Base-by-base conservation (phyloP, 2,329 filamentous ascomycete genomes). In the Fusarium tupiense region DNA sequence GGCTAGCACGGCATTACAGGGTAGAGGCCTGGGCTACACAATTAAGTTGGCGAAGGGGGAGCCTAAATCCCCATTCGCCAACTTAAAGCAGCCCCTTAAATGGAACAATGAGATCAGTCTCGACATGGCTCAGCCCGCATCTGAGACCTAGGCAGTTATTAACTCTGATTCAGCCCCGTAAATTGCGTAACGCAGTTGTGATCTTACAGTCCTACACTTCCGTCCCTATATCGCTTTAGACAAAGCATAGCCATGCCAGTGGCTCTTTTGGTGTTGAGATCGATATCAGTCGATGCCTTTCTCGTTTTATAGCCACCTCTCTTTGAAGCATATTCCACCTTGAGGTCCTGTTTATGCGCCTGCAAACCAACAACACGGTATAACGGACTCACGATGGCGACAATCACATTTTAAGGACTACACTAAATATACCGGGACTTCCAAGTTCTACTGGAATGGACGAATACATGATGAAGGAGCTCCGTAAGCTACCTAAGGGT, bases 1-100 rank as follows among this genome's bases (percentile, higher is more conserved):
- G 49, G 67, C 64, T 66, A 65, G 60, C 35, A 35, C 61, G 54
- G 49, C 53, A 56, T 54, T n/a, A 35, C 37, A 35, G 41, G 37
- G 12, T 13, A 40, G 41, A 41, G 67, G 67, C 67, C 52, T 66
- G n/a, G 43, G 43, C 52, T 22, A 43, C 29, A 52, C 43, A 35
- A 26, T 60, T 31, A 31, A 29, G 29, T 29, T 29, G 29, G 29
- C 29, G 29, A 29, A 29, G 29, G 29, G 29, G 29, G 29, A 29
- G 29, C 29, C 29, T 29, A 29, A 29, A 29, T 29, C 29, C 29
- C 29, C 29, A 29, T 29, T 29, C 29, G 29, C 29, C 29, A 29
- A 29, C 29, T 31, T 31, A 31, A 11, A 31, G 29, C 3, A 12
- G 9, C 20, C 20, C 24, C 41, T 37, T n/a, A 22, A 58, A 33